Base-by-base conservation (phyloP, 768 basidiomycete genomes). In the Neoboletus subvelutipes region DNA sequence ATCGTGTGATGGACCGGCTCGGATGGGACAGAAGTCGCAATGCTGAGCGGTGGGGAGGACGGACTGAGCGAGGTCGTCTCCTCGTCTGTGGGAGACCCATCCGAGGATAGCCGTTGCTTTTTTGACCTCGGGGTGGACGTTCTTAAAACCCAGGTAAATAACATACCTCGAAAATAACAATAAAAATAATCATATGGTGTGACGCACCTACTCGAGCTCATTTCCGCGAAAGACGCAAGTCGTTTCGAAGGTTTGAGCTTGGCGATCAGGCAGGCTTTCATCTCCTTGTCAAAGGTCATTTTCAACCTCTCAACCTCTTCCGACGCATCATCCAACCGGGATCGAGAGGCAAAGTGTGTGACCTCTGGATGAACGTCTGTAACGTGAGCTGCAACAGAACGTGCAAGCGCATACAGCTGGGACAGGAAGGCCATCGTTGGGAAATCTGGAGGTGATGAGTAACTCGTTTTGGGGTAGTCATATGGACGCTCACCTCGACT, bases 221-320 rank as follows among this genome's bases (percentile, higher is more conserved):
- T 76, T 20, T 77, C 76, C 24, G 73, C 67, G 28, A 81, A 80
- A 6, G 75, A 66, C 36, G 77, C 76, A 28, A 77, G 71, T 36
- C 84, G 77, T 64, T 80, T 82, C 7, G 75, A 75, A 26, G 79
- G 73, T 58, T 82, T 76, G 28, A 73, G 63, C 59, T 71, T 79
- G 47, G 73, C 66, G 29, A 77, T 76, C 59, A 77, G 70, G 26
- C 65, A 64, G 29, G 75, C 73, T 26, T 66, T 71, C 54, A 84
- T 66, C 52, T 69, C 74, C 43, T 72, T 69, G 40, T 77, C 76
- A 17, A 75, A 69, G 5, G 68, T 61, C 50, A 69, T 61, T 28
- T 75, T 67, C 12, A 67, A 59, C 22, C 55, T 62, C 45, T 76
- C 66, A 31, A 79, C 69, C 17, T 69, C 59, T 37, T 75, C 71